phyloP scores from a whole-genome alignment of 129 eudicot genomes.

The Kitagawia praeruptora region DNA sequence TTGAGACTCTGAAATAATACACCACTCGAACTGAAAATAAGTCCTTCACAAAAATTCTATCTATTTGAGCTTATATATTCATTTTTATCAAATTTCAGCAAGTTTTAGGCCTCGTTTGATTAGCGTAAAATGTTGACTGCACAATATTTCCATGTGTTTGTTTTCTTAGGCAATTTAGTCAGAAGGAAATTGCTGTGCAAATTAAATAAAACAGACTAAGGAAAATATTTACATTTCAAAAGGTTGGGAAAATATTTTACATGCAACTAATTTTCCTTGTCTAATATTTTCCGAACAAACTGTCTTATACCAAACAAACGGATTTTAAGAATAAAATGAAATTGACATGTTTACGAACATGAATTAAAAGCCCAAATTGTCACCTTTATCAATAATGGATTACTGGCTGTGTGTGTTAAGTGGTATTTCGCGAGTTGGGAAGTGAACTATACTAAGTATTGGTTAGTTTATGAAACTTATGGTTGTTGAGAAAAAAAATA shows the following conservation, averaged over 20 bases:
- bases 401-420: neutral
- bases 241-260: neutral
- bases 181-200: neutral
- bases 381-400: neutral
- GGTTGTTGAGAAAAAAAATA: slow-evolving; percentile 25
- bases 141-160: no score
- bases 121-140: neutral
- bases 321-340: neutral
- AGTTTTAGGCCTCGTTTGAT: neutral
- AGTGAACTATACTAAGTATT: slow-evolving; percentile 12
- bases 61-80: neutral
- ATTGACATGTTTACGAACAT: neutral
- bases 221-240: neutral
- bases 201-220: neutral
- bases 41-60: neutral
- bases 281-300: neutral
- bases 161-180: neutral
- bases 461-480: slow-evolving; percentile 15
- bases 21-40: neutral
- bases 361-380: neutral
- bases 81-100: neutral
- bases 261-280: neutral
- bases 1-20: neutral
- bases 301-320: neutral
- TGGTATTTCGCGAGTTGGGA: neutral